Evolutionary conservation across 345 rosid species (phyloP), one percentile per base, ranked within the genome.

Genomic region (Lumnitzera littorea): DNA sequence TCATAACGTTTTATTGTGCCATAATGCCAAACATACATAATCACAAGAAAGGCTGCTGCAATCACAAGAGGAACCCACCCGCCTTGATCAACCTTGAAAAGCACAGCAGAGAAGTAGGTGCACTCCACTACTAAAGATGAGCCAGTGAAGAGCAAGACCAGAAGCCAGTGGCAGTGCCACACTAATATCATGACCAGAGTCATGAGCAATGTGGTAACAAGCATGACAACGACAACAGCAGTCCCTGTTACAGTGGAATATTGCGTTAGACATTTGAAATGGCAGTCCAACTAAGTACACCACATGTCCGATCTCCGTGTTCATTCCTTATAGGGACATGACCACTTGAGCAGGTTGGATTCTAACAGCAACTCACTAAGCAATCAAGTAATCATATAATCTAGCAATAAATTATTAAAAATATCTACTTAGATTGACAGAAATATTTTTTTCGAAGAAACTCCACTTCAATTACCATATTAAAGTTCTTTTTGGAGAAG

Each of bases 31-130:
- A 75, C 71, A 14, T 62, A 78, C 96, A 88, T 88, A 68, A 85
- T 70, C 4, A 88, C 15, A 47, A 88, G 79, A 75, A 82, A 85
- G 52, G 77, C 72, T 13, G 84, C 83, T 12, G 88, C 88, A 56
- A 83, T 78, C 62, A 76, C 84, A 12, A 88, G 88, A 3, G 96
- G 91, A 55, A 88, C 89, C 96, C 96, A 88, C 50, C 96, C 96
- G 53, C 96, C 96, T 74, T 78, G 78, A 59, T 88, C 65, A 15
- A 88, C 62, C 76, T 88, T 88, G 62, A 85, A 77, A 48, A 85
- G 75, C 47, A 88, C 83, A 0, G 96, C 87, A 13, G 84, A 76
- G 62, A 88, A 73, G 77, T 85, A 88, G 0, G 86, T 64, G 52
- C 86, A 61, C 67, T 88, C 96, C 17, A 88, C 76, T 14, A 67